Base-by-base conservation (phyloP, 2,329 filamentous ascomycete genomes). In the Didymella exigua region DNA sequence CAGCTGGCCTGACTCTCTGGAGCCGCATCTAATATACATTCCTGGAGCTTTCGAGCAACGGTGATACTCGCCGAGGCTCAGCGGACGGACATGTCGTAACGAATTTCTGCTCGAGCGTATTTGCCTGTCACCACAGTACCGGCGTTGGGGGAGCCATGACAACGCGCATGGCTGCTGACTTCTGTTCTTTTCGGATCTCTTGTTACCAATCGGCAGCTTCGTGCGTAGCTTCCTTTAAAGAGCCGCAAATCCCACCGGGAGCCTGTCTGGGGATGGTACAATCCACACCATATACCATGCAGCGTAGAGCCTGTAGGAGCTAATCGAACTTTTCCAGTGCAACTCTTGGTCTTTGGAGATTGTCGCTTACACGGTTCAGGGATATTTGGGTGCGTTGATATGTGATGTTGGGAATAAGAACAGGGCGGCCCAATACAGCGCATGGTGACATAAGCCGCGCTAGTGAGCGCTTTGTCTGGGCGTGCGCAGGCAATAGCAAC, bases 51-150 rank as follows among this genome's bases (percentile, higher is more conserved):
- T 14, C 7, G 24, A 27, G 23, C 9, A 30, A 29, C 14, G 13
- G 31, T 36, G 9, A 9, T 19, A 31, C 24, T 31, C 37, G 23
- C 23, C 30, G 19, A 21, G 4, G 24, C n/a, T 26, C 16, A 27
- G 29, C 19, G 24, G 36, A 24, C 36, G 50, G 16, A 53, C 14
- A 37, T 37, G 40, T 42, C 30, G 37, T 41, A 27, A 47, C n/a
- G 23, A 34, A n/a, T 41, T 47, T 38, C 24, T 26, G 19, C 16
- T 16, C 14, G 8, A 41, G 42, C 36, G 18, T 34, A 30, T 34
- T 34, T 19, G n/a, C 43, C 13, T 31, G 34, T 34, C 13, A 26
- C 31, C 51, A 54, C 40, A 38, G 40, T 49, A 33, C 14, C 13
- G 51, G 51, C 44, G 38, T 49, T 49, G 33, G 16, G 23, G 23